Base-by-base conservation (phyloP, 2,329 filamentous ascomycete species). In the Cladophialophora carrionii region DNA sequence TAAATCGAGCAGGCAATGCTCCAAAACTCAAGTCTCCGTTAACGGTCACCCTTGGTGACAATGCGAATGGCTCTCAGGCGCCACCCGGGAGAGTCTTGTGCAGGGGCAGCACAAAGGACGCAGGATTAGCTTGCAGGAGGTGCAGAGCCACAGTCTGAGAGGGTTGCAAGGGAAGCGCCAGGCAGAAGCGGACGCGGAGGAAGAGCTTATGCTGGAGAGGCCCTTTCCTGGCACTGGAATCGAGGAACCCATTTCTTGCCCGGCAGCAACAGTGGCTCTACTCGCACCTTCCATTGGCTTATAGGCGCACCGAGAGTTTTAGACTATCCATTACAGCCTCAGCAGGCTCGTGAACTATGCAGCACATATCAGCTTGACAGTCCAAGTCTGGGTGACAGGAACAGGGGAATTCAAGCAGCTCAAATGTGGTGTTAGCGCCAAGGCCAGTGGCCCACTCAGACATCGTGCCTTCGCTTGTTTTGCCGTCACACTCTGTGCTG, bases 361-460 rank as follows among this genome's bases (percentile, higher is more conserved):
- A n/a, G n/a, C n/a, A n/a, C n/a, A n/a, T n/a, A n/a, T n/a, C n/a
- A 37, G 34, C 34, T n/a, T 43, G 37, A 43, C 17, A 54, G 52
- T 14, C 29, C 29, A 57, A 24, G 31, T 43, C 37, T 43, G 14
- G 17, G 37, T 22, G 54, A 57, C 31, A 41, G 54, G 31, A 32
- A 57, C 14, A 26, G 46, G 32, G 29, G 34, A 32, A 26, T 61
- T 22, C 32, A 55, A 52, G 57, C 48, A 26, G 46, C 26, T 26
- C 24, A n/a, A 34, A 32, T 10, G 8, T 7, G 29, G 57, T 54
- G 55, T 55, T 64, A 67, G 65, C 65, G 65, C 65, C 65, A 67
- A 67, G 65, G 46, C 62, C 61, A 41, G 12, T 17, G 46, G 34
- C 48, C 65, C 65, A 67, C 62, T 67, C 65, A 64, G 34, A 49